phyloP scores from a whole-genome alignment of 805 yeast genomes.

The Starmerella apicola region DNA sequence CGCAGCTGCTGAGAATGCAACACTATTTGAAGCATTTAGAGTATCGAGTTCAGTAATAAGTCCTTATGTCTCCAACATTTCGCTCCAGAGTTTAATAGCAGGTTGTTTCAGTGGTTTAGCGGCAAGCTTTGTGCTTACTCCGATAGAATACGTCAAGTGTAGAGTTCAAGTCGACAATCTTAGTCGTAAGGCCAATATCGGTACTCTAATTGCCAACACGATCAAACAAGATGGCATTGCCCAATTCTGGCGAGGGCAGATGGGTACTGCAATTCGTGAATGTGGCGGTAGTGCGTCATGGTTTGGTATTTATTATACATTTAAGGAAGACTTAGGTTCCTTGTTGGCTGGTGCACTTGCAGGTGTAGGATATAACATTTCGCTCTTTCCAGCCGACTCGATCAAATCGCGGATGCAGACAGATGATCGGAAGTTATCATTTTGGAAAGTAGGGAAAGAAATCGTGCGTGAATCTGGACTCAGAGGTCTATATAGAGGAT shows the following conservation, averaged over 20 bases:
- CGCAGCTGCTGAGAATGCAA: conserved; percentile 81
- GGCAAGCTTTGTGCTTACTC: conserved; percentile 76
- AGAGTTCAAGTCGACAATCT: conserved; percentile 52
- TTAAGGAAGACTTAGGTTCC: conserved; percentile 27
- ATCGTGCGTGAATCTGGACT: conserved; percentile 47
- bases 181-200: conserved; percentile 19
- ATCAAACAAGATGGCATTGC: conserved; percentile 37
- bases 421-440: conserved; percentile 29
- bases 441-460: conserved; percentile 30
- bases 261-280: conserved; percentile 70
- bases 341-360: conserved; percentile 75
- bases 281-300: conserved; percentile 85
- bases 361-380: conserved; percentile 67
- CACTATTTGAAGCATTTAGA: conserved; percentile 43
- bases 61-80: conserved; percentile 19
- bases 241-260: conserved; percentile 83
- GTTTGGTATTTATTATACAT: conserved; percentile 78
- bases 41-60: conserved; percentile 14
- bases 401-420: conserved; percentile 80
- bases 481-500: conserved; percentile 65
- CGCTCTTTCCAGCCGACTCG: conserved; percentile 83
- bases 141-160: conserved; percentile 85
- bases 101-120: conserved; percentile 77
- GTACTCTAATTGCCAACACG: conserved; percentile 3
- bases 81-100: conserved; percentile 39